Base-by-base conservation (phyloP, 257 asterid genomes). In the Nyctanthes arbortristis region DNA sequence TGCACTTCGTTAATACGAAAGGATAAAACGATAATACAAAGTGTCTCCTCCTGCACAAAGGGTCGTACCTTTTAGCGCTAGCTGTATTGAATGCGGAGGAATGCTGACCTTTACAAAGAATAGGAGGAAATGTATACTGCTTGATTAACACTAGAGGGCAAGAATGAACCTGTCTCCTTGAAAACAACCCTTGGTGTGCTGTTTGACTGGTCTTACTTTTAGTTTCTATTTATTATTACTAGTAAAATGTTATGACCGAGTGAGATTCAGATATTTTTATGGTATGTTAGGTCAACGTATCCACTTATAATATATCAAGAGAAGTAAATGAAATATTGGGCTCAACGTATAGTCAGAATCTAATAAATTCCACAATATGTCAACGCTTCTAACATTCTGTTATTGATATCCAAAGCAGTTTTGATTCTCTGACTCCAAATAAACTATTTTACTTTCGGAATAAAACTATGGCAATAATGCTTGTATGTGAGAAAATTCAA, bases 11-110 rank as follows among this genome's bases (percentile, higher is more conserved):
- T 20, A 40, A 62, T 75, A 73, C 74, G 73, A 70, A 81, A 72
- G 78, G 80, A 75, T 43, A 77, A 70, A 30, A 61, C 32, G 71
- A 76, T 20, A 63, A 75, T 78, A 83, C 76, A 73, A 76, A 54
- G 76, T 78, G 88, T 65, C 90, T 82, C 82, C 79, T 79, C 81
- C 73, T 33, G n/a, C 70, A 73, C 22, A 71, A 77, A 85, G 75
- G 80, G 80, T 40, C 71, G 77, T 29, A 5, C 52, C 60, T 55
- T 59, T 65, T 40, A 72, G 63, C 68, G 62, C 14, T 68, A 71
- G 64, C 75, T 67, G 34, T 66, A 52, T 28, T 36, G 36, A 58
- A 45, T 67, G 65, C n/a, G n/a, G n/a, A 68, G 60, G 69, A 63
- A 56, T 63, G 79, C 62, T 79, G 87, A 73, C 87, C 84, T 71